Base-by-base conservation (phyloP, 257 asterid species). In the Nicotiana sylvestris region DNA sequence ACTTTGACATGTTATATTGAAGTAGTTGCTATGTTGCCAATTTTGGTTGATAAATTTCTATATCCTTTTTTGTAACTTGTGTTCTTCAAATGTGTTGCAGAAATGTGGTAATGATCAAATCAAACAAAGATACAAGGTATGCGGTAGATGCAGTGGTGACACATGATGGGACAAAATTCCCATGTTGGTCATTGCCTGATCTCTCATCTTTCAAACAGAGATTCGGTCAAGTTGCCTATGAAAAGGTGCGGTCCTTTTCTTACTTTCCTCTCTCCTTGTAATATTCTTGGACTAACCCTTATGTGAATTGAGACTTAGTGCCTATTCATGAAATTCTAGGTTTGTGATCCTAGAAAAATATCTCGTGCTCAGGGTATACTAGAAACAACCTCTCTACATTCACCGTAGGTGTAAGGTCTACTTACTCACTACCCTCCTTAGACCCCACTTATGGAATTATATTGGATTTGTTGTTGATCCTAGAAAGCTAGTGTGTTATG, bases 121-220 rank as follows among this genome's bases (percentile, higher is more conserved):
- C 98, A 33, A 93, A 90, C 83, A 95, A 85, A 87, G 98, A 95
- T 66, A 91, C 82, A 35, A 91, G 98, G 33, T 93, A 93, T 58
- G 97, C 97, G 0, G 57, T 57, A 11, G 96, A 92, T 87, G 88
- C 92, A 6, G 95, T 93, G 39, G 98, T 95, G 84, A 92, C 97
- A 18, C 98, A 93, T 10, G 97, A 94, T 18, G 98, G 97, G 7
- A 88, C 85, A 16, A 89, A 87, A 72, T 93, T 91, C 83, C 94
- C 98, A 11, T 93, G 95, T 70, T 90, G 92, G 94, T 84, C 97
- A 4, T 53, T 91, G 89, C 82, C 95, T 0, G 89, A 93, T 84
- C 93, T 95, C 13, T 78, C 88, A 67, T 90, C 93, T 13, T 93
- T 95, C 35, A 90, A 88, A 84, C 87, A 76, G 70, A 85, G 83